A percentile compares a stretch with the other conserved stretches of the same genome.
phyloP scores from a whole-genome alignment of 164 flowering plant genomes.

The Liquidambar formosana region DNA sequence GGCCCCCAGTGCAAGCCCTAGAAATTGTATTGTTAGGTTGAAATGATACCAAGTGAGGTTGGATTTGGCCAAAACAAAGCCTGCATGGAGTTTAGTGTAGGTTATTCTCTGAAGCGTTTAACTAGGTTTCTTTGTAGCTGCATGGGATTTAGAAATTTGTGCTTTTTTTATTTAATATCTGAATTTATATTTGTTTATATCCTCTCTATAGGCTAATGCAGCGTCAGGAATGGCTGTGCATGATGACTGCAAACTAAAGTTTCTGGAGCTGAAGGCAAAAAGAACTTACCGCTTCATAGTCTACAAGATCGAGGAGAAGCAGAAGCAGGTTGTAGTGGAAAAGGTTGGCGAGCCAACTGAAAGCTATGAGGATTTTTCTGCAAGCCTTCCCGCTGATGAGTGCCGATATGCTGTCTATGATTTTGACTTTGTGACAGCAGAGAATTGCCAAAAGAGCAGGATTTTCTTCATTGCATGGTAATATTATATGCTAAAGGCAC shows the following conservation, averaged over 20 bases:
- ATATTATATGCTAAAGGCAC: background rate
- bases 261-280: constrained; percentile 38
- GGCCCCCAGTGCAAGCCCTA: too few relatives aligned
- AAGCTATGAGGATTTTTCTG: constrained; percentile 42
- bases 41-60: too few relatives aligned
- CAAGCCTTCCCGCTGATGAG: constrained; percentile 42
- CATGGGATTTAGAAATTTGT: background rate
- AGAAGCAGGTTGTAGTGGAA: constrained; percentile 39
- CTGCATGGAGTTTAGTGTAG: too few relatives aligned
- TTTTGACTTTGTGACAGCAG: constrained; percentile 35
- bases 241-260: constrained; percentile 41
- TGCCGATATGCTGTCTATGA: constrained; percentile 50
- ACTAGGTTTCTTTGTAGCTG: background rate
- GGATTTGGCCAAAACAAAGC: too few relatives aligned
- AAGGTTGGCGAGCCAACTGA: constrained; percentile 40
- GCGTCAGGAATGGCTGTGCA: constrained; percentile 41
- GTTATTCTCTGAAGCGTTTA: background rate
- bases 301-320: constrained; percentile 38
- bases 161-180: background rate
- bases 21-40: too few relatives aligned
- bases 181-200: background rate
- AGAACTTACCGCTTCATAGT: constrained; percentile 35
- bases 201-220: constrained; percentile 25
- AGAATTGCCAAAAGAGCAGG: constrained; percentile 37
- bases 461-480: constrained; percentile 36